Evolutionary conservation across 345 rosid species (phyloP), one percentile per base, ranked within the genome.

Genomic region (Eutrema yunnanense): DNA sequence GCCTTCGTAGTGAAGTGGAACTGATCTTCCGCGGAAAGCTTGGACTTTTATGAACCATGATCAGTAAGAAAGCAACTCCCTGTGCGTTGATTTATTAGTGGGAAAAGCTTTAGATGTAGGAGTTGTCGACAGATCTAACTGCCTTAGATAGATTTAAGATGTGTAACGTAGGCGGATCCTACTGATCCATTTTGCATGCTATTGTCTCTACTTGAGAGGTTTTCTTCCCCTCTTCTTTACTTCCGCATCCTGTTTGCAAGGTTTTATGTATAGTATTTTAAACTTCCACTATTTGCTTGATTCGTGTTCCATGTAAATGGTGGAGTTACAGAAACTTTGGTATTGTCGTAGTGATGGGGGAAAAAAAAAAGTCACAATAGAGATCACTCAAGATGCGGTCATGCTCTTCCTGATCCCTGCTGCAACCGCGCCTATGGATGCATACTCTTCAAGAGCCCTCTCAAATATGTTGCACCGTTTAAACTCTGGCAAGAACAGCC

Each of bases 1-100:
- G 42, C 76, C 88, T 95, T 43, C 84, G 93, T 8, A 69, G 63
- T 46, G 96, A 95, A 82, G 97, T 88, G 49, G 91, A 92, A 63
- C 75, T 72, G 33, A 71, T 81, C 63, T 88, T 87, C 76, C 82
- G 74, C 54, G 67, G 51, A 56, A 92, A 88, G 79, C 84, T 86
- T 64, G 86, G 82, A 69, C 67, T 67, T 81, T 87, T 85, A 65
- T 69, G 77, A 79, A 65, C 50, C 73, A 19, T 27, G 34, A 58
- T 46, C 58, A 75, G 70, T 54, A 61, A 54, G 58, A 53, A 75
- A 42, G 52, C 69, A 67, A 59, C 68, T 74, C 67, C 72, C 16
- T 51, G 22, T 43, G 71, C 67, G 61, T 52, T 72, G 29, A 30
- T 36, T 65, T 78, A 51, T 61, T 55, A 60, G 22, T 30, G 13